Conservation (phyloP, 2,329 filamentous ascomycete species). For the Alternaria consortialis region DNA sequence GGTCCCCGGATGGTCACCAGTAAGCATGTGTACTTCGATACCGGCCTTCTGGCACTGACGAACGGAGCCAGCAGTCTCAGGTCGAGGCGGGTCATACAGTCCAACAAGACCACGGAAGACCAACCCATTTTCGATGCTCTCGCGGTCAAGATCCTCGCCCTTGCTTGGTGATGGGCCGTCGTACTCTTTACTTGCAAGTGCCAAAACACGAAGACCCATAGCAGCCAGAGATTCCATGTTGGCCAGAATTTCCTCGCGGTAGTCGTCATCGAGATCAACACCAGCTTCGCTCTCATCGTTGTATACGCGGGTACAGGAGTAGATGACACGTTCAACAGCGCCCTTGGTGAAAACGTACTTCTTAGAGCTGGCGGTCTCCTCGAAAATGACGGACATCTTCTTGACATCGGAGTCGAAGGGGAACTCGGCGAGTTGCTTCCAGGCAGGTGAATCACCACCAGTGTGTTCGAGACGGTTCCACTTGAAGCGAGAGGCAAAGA, state of each 20-base stretch:
- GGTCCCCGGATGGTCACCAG: conserved; percentile 57
- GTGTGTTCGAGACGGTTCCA: conserved; percentile 48
- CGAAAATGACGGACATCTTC: conserved; percentile 76
- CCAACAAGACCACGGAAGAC: conserved; percentile 80
- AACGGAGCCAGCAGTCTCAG: conserved; percentile 71
- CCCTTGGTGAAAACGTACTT: conserved; percentile 68
- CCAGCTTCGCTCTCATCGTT: conserved; percentile 55
- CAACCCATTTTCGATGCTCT: conserved; percentile 71
- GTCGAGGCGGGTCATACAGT: conserved; percentile 84
- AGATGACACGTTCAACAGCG: conserved; percentile 70
- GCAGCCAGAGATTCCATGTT: conserved; percentile 74
- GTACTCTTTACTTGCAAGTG: conserved; percentile 64
- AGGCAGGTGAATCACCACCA: conserved; percentile 17
- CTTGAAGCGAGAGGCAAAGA: conserved; percentile 74
- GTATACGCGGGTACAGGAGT: conserved; percentile 63
- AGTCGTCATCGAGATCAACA: conserved; percentile 58
- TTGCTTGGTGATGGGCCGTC: conserved; percentile 51
- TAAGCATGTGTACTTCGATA: conserved; percentile 59
- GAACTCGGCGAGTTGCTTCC: conserved; percentile 66
- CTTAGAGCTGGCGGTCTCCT: conserved; percentile 46
- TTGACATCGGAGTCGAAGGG: conserved; percentile 78
- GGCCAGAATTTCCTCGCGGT: conserved; percentile 65
- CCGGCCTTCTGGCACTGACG: conserved; percentile 40
- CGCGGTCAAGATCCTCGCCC: conserved; percentile 59
- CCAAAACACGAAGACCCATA: conserved; percentile 73